Evolutionary conservation across 345 rosid species (phyloP).

Genomic region (Clausena lansium): DNA sequence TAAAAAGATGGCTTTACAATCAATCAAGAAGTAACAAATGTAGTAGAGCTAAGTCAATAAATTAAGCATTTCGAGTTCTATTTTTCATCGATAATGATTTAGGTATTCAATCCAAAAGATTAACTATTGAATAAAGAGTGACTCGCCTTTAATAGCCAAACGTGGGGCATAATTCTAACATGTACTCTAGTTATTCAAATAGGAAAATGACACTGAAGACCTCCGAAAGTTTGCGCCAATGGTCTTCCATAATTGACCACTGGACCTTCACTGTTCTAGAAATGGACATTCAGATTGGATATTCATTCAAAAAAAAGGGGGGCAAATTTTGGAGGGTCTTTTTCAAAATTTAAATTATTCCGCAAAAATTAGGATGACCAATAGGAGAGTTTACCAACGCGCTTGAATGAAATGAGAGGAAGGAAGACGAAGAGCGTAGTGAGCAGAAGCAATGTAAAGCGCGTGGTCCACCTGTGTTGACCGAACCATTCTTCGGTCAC

Average conservation of each 20-base stretch:
- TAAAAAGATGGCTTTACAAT: not conserved
- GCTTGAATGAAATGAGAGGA: slow-evolving; percentile 61
- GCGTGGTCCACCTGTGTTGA: slow-evolving; percentile 56
- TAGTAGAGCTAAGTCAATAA: not conserved
- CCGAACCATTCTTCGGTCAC: slow-evolving; percentile 59
- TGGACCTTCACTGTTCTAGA: not conserved
- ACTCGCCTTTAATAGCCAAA: too few species aligned
- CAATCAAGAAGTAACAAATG: not conserved
- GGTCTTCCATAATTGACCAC: too few species aligned
- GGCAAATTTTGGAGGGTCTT: not conserved
- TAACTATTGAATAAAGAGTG: too few species aligned
- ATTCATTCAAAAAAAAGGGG: too few species aligned
- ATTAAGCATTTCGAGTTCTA: not conserved
- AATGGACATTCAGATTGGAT: not conserved
- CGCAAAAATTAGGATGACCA: not conserved
- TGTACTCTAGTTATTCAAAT: too few species aligned
- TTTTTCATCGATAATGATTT: not conserved
- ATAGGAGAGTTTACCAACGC: slow-evolving; percentile 39
- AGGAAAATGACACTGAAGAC: too few species aligned
- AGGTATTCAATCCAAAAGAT: too few species aligned
- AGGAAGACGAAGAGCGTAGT: slow-evolving; percentile 50
- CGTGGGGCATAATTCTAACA: too few species aligned
- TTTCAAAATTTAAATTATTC: not conserved
- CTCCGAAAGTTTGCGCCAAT: too few species aligned
- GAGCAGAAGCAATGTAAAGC: slow-evolving; percentile 42